Evolutionary conservation across 2,329 filamentous ascomycete genomes (phyloP).

Genomic region (Podosphaera fusca): DNA sequence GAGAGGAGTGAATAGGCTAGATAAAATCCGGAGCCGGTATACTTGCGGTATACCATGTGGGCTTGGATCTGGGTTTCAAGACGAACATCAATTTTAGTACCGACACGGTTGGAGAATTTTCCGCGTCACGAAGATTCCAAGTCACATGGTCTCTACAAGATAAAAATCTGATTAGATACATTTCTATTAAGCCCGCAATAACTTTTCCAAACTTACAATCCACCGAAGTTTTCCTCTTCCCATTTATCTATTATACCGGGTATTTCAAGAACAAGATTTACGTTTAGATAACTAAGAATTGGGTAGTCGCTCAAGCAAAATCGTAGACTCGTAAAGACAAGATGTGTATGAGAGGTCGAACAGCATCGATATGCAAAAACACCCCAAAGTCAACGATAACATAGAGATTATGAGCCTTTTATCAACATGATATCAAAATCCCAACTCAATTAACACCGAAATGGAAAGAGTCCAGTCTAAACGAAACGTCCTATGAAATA

Average conservation of each 20-base stretch:
- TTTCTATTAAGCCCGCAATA: background rate
- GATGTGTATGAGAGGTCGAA: constrained; percentile 12
- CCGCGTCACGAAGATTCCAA: background rate
- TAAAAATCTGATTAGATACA: background rate
- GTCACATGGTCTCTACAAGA: background rate
- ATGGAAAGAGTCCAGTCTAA: constrained; percentile 13
- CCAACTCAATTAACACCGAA: constrained; percentile 13
- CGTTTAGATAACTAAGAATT: constrained; percentile 6
- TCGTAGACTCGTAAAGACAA: constrained; percentile 17
- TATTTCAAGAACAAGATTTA: background rate
- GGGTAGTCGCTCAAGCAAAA: constrained; percentile 19
- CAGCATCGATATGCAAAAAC: constrained; percentile 9
- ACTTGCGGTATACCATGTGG: background rate
- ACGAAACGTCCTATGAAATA: constrained; percentile 14
- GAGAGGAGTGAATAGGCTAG: background rate
- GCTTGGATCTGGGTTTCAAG: background rate
- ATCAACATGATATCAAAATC: constrained; percentile 13
- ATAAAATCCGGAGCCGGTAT: background rate
- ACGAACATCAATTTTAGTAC: background rate
- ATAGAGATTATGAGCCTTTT: constrained; percentile 16
- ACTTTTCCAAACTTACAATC: background rate
- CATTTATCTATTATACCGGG: background rate
- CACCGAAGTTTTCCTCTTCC: background rate
- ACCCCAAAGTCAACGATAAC: constrained; percentile 13
- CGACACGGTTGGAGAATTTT: background rate